Percentiles rank a stretch among this genome's conserved stretches.
These are phyloP conservation scores for Camellia lanceoleosa DNA, from an alignment of 148 eudicot species.

Conservation along the genomic window DNA sequence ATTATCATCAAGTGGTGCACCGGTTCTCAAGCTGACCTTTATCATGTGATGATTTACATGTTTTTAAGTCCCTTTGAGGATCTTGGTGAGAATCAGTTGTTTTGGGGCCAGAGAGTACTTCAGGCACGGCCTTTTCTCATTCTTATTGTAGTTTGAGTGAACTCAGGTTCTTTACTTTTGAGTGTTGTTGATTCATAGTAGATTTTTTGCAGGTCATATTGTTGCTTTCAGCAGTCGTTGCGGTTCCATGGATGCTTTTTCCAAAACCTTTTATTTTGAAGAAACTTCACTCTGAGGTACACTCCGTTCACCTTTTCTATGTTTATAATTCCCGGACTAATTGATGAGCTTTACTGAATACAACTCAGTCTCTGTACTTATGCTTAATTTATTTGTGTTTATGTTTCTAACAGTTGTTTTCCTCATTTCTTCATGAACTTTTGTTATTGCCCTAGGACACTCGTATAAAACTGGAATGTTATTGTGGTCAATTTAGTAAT, in stretches of 20 bases:
- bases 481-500: background rate
- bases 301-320: background rate
- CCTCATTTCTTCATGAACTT: background rate
- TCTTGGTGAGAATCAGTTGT: constrained; percentile 91
- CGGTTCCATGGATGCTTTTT: constrained; percentile 99
- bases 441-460: constrained; percentile 5
- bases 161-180: background rate
- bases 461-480: constrained; percentile 2
- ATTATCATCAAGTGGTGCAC: constrained; percentile 92
- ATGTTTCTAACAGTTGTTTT: background rate
- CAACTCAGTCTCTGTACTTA: background rate
- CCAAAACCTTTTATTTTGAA: constrained; percentile 96
- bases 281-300: constrained; percentile 87
- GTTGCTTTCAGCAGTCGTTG: constrained; percentile 79
- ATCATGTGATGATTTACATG: constrained; percentile 99
- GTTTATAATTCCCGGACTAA: background rate
- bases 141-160: background rate
- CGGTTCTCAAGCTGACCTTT: constrained; percentile 96
- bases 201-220: constrained; percentile 61
- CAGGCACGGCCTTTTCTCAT: constrained; percentile 53
- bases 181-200: background rate
- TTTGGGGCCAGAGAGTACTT: constrained; percentile 88
- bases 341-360: background rate
- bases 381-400: background rate
- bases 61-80: constrained; percentile 94